Evolutionary conservation across 208 protist genomes (phyloP), one percentile per base, ranked within the genome.

Genomic region (Naegleria fowleri): DNA sequence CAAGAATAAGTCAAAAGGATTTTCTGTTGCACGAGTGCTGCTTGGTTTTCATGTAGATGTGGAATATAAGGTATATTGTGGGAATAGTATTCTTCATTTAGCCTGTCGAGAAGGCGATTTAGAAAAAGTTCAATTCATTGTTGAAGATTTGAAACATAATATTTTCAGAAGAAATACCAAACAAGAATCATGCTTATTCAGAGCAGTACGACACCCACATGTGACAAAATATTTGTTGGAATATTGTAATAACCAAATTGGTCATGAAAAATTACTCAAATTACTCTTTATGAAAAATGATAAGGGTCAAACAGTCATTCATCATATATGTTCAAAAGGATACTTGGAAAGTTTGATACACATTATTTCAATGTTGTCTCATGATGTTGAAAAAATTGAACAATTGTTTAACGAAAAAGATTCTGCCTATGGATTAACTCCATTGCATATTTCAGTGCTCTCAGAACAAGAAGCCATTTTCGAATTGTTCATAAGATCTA

Each of bases 141-240:
- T 85, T 43, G 79, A 85, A 85, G 79, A 85, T 39, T 43, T 85
- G 41, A 85, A 85, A 43, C 79, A 85, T 43, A 85, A 85, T 25
- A 85, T 85, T 43, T 85, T 85, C 22, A 85, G 79, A 43, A 85
- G 41, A 33, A 43, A 85, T 85, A 85, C 79, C 11, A 85, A 43
- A 85, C 38, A 85, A 85, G 79, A 85, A 43, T 43, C 36, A 1
- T 43, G n/a, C 25, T 85, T 85, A 25, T 85, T 85, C 43, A 39
- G 79, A 43, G 79, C 79, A 25, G 79, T 85, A 25, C 41, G 41
- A 85, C 79, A 85, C 22, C 36, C 38, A 25, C 7, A 85, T 15
- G 22, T 85, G 38, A 36, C 22, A 6, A 85, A 85, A 43, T 85
- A 43, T 85, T 85, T 85, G 43, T 25, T 85, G 1, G 38, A 85